phyloP scores from a whole-genome alignment of 2,329 filamentous ascomycete species.

The Kalmusia sp. region DNA sequence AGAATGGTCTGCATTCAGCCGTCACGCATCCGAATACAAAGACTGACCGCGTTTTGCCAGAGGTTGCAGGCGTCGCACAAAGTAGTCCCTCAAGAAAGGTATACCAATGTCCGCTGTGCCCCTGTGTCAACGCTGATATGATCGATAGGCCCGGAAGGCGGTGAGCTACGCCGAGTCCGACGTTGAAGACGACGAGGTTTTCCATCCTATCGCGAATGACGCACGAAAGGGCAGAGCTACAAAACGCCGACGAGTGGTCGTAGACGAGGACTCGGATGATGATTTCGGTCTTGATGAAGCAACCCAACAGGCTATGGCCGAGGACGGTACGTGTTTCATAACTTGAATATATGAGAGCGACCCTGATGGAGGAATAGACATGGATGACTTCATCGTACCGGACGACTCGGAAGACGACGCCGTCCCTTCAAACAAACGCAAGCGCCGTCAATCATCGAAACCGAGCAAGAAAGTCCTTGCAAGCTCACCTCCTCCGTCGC shows the following conservation, averaged over 20 bases:
- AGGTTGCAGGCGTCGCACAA: constrained; percentile 53
- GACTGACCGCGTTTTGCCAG: constrained; percentile 50
- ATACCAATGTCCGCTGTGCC: constrained; percentile 27
- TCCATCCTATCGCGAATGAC: constrained; percentile 61
- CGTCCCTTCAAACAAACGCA: constrained; percentile 71
- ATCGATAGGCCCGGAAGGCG: constrained; percentile 62
- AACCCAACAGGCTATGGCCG: constrained; percentile 61
- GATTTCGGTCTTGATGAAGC: constrained; percentile 68
- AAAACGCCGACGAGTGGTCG: constrained; percentile 68
- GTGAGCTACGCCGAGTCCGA: constrained; percentile 88
- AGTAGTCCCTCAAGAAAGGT: constrained; percentile 86
- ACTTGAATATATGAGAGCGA: background rate
- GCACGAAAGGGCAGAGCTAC: constrained; percentile 52
- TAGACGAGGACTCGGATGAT: constrained; percentile 68
- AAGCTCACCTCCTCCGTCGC: constrained; percentile 55
- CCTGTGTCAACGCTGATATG: constrained; percentile 12
- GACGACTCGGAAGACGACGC: constrained; percentile 81
- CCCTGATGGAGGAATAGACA: constrained; percentile 58
- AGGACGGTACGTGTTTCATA: constrained; percentile 57
- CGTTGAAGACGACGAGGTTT: constrained; percentile 77
- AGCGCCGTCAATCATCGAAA: constrained; percentile 70
- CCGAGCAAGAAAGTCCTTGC: constrained; percentile 58
- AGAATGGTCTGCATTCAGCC: constrained; percentile 57
- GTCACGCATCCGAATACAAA: constrained; percentile 49
- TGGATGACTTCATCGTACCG: constrained; percentile 86